A percentile compares a stretch with the other conserved stretches of the same genome.
phyloP scores from a whole-genome alignment of 176 grass and related monocot species.

The Zizania latifolia region DNA sequence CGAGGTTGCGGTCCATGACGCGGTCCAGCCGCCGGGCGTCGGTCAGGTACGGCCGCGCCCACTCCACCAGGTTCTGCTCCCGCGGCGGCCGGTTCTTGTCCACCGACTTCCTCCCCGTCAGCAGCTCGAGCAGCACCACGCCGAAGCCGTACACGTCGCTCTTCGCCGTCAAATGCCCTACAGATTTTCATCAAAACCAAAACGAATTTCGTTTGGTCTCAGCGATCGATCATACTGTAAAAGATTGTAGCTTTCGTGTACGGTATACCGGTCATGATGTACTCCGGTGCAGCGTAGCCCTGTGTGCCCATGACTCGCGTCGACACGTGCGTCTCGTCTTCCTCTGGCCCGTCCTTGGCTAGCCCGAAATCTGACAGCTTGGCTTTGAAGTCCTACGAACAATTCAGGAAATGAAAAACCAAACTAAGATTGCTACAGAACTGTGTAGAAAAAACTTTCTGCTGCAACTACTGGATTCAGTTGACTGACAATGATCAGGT shows the following conservation, averaged over 20 bases:
- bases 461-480: not conserved
- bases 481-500: not conserved
- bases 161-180: slow-evolving; percentile 73
- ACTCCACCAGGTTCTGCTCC: slow-evolving; percentile 75
- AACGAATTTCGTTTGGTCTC: not conserved
- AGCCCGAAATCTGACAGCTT: slow-evolving; percentile 95
- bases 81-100: slow-evolving; percentile 59
- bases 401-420: not conserved
- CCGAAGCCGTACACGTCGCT: slow-evolving; percentile 83
- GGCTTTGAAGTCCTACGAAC: slow-evolving; percentile 55
- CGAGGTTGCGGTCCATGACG: slow-evolving; percentile 63
- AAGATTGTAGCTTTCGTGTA: not conserved
- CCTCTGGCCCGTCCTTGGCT: slow-evolving; percentile 72
- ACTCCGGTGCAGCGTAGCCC: slow-evolving; percentile 93
- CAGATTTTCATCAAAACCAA: not conserved
- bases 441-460: not conserved
- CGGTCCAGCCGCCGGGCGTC: slow-evolving; percentile 53
- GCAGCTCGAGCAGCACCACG: slow-evolving; percentile 67
- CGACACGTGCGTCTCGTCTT: slow-evolving; percentile 84
- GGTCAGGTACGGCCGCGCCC: slow-evolving; percentile 61
- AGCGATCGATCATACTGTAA: not conserved
- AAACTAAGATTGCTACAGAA: not conserved
- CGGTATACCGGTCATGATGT: slow-evolving; percentile 85
- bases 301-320: slow-evolving; percentile 91
- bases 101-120: slow-evolving; percentile 57